Evolutionary conservation across 306 rosid species (phyloP), one percentile per base, ranked within the genome.

Genomic region (Castanea crenata): DNA sequence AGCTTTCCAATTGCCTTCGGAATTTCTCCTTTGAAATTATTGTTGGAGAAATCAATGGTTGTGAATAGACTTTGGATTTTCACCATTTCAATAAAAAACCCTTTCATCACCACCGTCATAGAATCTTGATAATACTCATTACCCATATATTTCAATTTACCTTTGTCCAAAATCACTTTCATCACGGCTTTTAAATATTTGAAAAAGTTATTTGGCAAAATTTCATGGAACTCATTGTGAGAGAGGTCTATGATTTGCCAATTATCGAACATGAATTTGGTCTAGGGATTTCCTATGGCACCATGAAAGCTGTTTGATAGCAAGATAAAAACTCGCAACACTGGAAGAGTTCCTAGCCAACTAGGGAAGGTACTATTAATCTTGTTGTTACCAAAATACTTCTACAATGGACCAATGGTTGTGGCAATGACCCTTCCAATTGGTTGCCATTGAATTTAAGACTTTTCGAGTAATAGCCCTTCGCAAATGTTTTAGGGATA

Each of bases 231-330:
- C 4, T 55, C 5, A 34, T 89, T 89, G 57, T 34, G n/a, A 0
- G 88, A 83, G 8, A 89, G 16, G 69, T 87, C 72, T 21, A 89
- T 71, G 27, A 89, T 83, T 72, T 34, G 69, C 77, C 83, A 46
- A 23, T 21, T 67, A 0, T 71, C 46, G 63, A 87, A 87, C 1
- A 79, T 8, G 32, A 57, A 12, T 0, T 70, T 68, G 38, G 67
- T 14, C 6, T 31, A 55, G 5, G 75, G 56, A 63, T 38, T 38
- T 1, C 23, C 19, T 51, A 88, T 74, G 35, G 7, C 5, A 49
- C 92, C 92, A 72, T 74, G 18, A 20, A 89, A 75, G 35, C 21
- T 81, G 11, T 86, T 86, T 21, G 85, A 74, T 6, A 83, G 23
- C 55, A 89, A 76, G 21, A 69, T 20, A 15, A 88, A 87, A 61